Evolutionary conservation across 176 grass and related monocot species (phyloP).

Genomic region (Urochloa ruziziensis): DNA sequence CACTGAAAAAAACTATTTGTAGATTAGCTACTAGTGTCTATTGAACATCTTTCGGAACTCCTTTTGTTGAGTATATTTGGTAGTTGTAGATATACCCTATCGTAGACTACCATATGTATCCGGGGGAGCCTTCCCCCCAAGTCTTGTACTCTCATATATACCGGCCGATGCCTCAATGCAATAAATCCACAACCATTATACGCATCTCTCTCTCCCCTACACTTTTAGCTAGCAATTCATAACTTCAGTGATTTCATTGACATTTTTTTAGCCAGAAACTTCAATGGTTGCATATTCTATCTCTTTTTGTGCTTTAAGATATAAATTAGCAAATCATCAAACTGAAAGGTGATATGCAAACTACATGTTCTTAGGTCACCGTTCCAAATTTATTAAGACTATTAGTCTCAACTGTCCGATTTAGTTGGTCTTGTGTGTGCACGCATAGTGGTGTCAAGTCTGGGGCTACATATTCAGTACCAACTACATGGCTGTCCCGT

Average conservation of each 20-base stretch:
- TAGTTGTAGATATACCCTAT: no score
- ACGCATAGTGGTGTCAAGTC: not conserved
- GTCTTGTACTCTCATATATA: no score
- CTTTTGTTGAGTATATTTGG: no score
- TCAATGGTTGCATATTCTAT: not conserved
- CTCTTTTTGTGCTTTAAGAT: not conserved
- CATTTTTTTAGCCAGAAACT: not conserved
- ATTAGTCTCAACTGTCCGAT: not conserved
- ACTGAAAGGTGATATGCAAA: not conserved
- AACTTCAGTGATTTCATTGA: not conserved
- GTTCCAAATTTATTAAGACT: not conserved
- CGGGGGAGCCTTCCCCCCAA: no score
- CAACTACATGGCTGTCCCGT: not conserved
- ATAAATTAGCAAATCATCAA: not conserved
- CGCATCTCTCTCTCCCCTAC: no score
- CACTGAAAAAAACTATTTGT: not conserved
- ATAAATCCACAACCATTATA: no score
- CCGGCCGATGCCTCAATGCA: no score
- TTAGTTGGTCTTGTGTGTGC: not conserved
- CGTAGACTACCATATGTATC: no score
- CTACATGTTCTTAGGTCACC: not conserved
- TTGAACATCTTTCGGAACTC: not conserved
- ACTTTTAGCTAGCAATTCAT: not conserved
- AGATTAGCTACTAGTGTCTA: constrained; percentile 1
- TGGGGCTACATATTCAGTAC: not conserved